Conservation (phyloP, 2,329 filamentous ascomycete species). For the Elsinoe perseae region DNA sequence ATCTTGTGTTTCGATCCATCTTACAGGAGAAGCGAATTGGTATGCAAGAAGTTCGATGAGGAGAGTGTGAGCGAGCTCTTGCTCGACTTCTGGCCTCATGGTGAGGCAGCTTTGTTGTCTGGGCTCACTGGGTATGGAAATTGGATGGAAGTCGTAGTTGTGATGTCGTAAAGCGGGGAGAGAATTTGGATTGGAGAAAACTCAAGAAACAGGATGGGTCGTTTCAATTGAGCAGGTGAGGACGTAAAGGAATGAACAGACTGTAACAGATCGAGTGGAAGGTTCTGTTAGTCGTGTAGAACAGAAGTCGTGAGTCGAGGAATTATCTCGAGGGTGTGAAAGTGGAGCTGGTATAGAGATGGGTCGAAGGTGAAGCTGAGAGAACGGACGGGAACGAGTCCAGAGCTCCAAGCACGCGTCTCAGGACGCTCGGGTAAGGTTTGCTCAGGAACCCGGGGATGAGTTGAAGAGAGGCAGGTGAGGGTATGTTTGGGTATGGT, state of each 20-base stretch:
- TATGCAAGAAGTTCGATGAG: conserved; percentile 98
- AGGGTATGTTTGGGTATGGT: background rate
- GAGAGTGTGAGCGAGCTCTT: conserved; percentile 96
- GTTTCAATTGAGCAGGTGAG: background rate
- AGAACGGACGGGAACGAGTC: conserved; percentile 14
- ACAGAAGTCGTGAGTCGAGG: background rate
- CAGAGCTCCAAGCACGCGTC: background rate
- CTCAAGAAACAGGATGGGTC: conserved; percentile 14
- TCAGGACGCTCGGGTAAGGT: background rate
- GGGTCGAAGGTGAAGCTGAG: conserved; percentile 6
- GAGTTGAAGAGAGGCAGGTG: conserved; percentile 7
- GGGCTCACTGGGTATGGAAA: background rate
- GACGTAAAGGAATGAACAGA: background rate
- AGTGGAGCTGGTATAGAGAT: conserved; percentile 2
- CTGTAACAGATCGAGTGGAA: background rate
- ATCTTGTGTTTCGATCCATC: conserved; percentile 99
- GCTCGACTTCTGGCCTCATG: conserved; percentile 98
- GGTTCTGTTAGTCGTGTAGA: background rate
- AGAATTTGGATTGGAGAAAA: conserved; percentile 11
- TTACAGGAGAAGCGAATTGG: conserved; percentile 95
- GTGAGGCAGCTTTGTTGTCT: conserved; percentile 30
- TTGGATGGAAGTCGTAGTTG: background rate
- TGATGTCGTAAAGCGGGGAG: background rate
- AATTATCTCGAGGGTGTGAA: background rate
- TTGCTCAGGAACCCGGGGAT: background rate